Evolutionary conservation across 75 land plant genomes (phyloP).

Genomic region (Adiantum capillusveneris): DNA sequence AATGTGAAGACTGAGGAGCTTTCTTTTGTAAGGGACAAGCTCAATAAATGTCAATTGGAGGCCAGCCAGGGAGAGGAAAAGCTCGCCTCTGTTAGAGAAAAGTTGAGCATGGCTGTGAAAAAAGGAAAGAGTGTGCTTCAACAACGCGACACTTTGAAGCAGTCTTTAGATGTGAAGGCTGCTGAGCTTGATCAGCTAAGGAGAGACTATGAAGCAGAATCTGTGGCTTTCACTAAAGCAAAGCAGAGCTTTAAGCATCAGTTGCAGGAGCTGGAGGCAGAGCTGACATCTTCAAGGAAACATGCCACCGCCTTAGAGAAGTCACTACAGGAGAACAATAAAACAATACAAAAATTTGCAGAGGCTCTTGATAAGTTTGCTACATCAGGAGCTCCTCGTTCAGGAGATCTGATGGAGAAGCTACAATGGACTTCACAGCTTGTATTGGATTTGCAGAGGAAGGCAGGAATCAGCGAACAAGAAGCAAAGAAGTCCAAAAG

Average conservation of each 20-base stretch:
- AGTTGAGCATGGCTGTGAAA: conserved; percentile 79
- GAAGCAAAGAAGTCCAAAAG: conserved; percentile 58
- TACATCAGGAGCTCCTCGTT: conserved; percentile 6
- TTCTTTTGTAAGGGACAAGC: conserved; percentile 18
- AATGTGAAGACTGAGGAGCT: conserved; percentile 27
- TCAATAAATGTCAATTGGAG: conserved; percentile 35
- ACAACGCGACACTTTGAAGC: conserved; percentile 76
- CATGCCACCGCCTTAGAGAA: conserved; percentile 26
- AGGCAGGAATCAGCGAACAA: conserved; percentile 32
- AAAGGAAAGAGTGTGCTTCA: conserved; percentile 88
- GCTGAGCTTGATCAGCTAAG: conserved; percentile 21
- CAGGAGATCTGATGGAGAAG: conserved; percentile 41
- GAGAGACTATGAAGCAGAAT: conserved; percentile 25
- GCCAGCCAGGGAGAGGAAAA: conserved; percentile 58
- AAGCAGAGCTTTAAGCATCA: conserved; percentile 33
- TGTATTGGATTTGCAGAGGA: conserved; percentile 27
- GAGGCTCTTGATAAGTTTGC: conserved; percentile 24
- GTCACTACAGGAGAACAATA: conserved; percentile 25
- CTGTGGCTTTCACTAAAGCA: conserved; percentile 20
- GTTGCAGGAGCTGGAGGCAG: conserved; percentile 38
- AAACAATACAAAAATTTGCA: conserved; percentile 21
- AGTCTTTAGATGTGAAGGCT: conserved; percentile 48
- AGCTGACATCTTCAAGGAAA: conserved; percentile 25
- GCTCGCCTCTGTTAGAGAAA: conserved; percentile 62
- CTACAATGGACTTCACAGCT: conserved; percentile 30